These are phyloP conservation scores for Neofusicoccum umdonicola DNA, from an alignment of 2,329 filamentous ascomycete species.

Conservation along the genomic window DNA sequence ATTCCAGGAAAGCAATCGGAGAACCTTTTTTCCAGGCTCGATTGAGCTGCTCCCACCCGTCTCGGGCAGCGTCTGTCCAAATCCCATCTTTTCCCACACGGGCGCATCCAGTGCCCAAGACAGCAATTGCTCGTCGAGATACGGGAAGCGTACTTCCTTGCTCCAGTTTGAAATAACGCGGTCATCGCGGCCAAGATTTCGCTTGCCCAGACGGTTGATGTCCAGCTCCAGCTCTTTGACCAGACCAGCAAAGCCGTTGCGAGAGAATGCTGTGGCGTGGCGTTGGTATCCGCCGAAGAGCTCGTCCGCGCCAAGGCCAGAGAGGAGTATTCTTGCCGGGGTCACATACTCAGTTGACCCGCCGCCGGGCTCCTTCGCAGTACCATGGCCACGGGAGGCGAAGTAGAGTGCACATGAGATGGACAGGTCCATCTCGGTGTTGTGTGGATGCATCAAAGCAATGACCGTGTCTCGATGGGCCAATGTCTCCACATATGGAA, in stretches of 20 bases:
- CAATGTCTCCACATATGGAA: slow-evolving; percentile 74
- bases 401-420: slow-evolving; percentile 95
- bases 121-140: slow-evolving; percentile 83
- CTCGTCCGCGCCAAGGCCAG: slow-evolving; percentile 92
- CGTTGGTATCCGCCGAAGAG: slow-evolving; percentile 91
- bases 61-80: slow-evolving; percentile 50
- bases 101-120: slow-evolving; percentile 72
- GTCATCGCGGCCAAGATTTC: slow-evolving; percentile 95
- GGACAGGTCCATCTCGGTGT: slow-evolving; percentile 98
- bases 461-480: slow-evolving; percentile 68
- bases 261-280: slow-evolving; percentile 72
- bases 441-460: slow-evolving; percentile 82
- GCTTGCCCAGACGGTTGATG: slow-evolving; percentile 78
- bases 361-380: slow-evolving; percentile 34
- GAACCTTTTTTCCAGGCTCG: slow-evolving; percentile 76
- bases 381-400: slow-evolving; percentile 71
- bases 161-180: slow-evolving; percentile 86
- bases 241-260: slow-evolving; percentile 67
- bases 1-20: slow-evolving; percentile 73
- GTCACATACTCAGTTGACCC: slow-evolving; percentile 56
- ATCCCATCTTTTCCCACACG: slow-evolving; percentile 86
- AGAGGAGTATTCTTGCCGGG: slow-evolving; percentile 78
- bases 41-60: slow-evolving; percentile 18
- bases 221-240: slow-evolving; percentile 82
- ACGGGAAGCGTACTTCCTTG: slow-evolving; percentile 86